Evolutionary conservation across 208 protist genomes (phyloP).

Genomic region (Borovskyia barvae): DNA sequence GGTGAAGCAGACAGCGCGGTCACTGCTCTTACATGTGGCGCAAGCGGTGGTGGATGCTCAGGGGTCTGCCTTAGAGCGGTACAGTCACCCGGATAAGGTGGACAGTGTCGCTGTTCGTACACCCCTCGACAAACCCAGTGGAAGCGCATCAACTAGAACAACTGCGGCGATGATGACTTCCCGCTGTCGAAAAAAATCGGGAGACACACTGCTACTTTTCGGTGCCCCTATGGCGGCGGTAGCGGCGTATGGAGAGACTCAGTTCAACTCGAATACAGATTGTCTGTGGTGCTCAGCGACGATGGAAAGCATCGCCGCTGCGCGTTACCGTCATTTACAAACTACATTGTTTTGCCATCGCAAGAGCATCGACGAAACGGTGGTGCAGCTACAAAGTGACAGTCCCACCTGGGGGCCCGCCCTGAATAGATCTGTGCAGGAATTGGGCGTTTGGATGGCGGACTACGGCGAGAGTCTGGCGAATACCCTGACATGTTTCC

Average conservation of each 20-base stretch:
- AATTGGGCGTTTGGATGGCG: slow-evolving; percentile 18
- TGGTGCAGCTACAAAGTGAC: slow-evolving; percentile 63
- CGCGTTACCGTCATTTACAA: slow-evolving; percentile 61
- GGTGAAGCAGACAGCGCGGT: slow-evolving; percentile 30
- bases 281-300: slow-evolving; percentile 74
- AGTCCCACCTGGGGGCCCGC: slow-evolving; percentile 25
- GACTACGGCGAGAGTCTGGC: slow-evolving; percentile 27
- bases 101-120: slow-evolving; percentile 29
- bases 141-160: slow-evolving; percentile 7
- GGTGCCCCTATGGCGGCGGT: slow-evolving; percentile 64
- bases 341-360: slow-evolving; percentile 28
- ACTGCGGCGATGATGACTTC: slow-evolving; percentile 14
- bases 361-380: slow-evolving; percentile 25
- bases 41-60: slow-evolving; percentile 27
- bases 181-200: slow-evolving; percentile 56
- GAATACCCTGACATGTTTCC: slow-evolving; percentile 23
- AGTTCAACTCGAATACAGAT: slow-evolving; percentile 54
- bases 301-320: slow-evolving; percentile 76
- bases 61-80: slow-evolving; percentile 11
- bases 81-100: slow-evolving; percentile 19
- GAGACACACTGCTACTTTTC: slow-evolving; percentile 64
- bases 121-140: slow-evolving; percentile 28
- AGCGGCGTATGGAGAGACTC: slow-evolving; percentile 51
- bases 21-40: slow-evolving; percentile 38
- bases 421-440: slow-evolving; percentile 14